Conservation (phyloP, 441 rosid genomes). For the Gossypium gossypioides region DNA sequence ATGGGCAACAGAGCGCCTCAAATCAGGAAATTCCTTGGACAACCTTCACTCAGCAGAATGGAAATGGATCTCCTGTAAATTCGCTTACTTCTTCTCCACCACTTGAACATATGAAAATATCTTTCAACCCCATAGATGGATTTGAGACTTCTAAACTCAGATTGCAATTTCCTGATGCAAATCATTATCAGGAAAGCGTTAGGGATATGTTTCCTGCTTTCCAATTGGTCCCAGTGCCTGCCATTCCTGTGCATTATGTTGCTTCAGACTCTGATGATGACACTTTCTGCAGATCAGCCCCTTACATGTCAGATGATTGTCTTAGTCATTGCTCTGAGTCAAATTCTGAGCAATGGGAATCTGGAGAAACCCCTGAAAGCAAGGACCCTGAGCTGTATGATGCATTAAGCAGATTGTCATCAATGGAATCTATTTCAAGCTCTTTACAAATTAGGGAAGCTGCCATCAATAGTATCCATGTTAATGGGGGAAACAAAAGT, state of each 20-base stretch:
- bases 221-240: conserved; percentile 74
- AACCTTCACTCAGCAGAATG: conserved; percentile 27
- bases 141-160: conserved; percentile 53
- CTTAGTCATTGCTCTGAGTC: conserved; percentile 49
- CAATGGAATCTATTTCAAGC: conserved; percentile 31
- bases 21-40: conserved; percentile 18
- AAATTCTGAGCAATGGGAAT: conserved; percentile 82
- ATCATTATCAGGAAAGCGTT: conserved; percentile 25
- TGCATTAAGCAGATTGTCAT: conserved; percentile 33
- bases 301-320: conserved; percentile 59
- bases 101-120: conserved; percentile 77
- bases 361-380: conserved; percentile 39
- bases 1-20: conserved; percentile 18
- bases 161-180: conserved; percentile 56
- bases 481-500: conserved; percentile 13
- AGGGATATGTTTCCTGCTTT: conserved; percentile 59
- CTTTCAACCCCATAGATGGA: conserved; percentile 65
- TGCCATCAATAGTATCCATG: conserved; percentile 13
- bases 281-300: conserved; percentile 76
- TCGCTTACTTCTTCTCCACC: conserved; percentile 72
- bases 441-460: conserved; percentile 24
- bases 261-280: conserved; percentile 64
- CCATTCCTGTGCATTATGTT: conserved; percentile 24
- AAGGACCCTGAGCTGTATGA: conserved; percentile 37
- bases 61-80: conserved; percentile 30